Percentiles rank a stretch among this genome's conserved stretches.
phyloP scores from a whole-genome alignment of 208 protist species.

The Crithidia mellificae region DNA sequence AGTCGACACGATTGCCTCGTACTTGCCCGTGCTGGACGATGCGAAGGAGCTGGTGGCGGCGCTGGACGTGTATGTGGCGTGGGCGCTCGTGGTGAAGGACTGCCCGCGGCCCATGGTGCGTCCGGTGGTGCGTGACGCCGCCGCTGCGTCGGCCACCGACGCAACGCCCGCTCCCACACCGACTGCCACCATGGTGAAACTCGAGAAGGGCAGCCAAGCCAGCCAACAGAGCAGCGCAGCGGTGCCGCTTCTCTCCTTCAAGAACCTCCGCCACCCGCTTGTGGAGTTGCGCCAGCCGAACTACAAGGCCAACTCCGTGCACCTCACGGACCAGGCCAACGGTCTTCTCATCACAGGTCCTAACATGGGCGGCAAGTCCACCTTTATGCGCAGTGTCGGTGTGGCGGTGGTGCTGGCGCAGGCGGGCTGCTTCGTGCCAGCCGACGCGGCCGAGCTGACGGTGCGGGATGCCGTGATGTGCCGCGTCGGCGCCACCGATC shows the following conservation, averaged over 20 bases:
- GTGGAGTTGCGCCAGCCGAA: constrained; percentile 83
- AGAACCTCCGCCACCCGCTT: constrained; percentile 84
- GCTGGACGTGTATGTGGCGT: constrained; percentile 95
- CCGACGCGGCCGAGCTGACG: constrained; percentile 75
- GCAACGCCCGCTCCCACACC: constrained; percentile 6
- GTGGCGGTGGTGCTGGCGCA: constrained; percentile 98
- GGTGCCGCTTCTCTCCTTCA: constrained; percentile 55
- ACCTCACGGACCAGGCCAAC: constrained; percentile 79
- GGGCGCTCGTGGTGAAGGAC: constrained; percentile 87
- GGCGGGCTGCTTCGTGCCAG: constrained; percentile 99
- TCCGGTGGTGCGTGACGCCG: constrained; percentile 55
- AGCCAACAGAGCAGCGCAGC: background rate
- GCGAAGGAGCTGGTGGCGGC: constrained; percentile 91
- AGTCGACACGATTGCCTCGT: constrained; percentile 92
- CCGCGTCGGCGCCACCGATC: constrained; percentile 98
- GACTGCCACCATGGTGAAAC: constrained; percentile 8
- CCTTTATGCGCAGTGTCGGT: constrained; percentile 97
- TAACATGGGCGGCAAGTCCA: constrained; percentile 99
- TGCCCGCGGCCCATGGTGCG: constrained; percentile 91
- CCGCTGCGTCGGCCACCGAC: too few species aligned
- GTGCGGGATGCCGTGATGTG: constrained; percentile 96
- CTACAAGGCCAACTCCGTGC: constrained; percentile 80
- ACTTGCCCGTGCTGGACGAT: constrained; percentile 94
- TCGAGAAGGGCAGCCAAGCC: background rate
- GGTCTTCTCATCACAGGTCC: constrained; percentile 90